Base-by-base conservation (phyloP, 768 basidiomycete species). In the Arthromyces matolae region DNA sequence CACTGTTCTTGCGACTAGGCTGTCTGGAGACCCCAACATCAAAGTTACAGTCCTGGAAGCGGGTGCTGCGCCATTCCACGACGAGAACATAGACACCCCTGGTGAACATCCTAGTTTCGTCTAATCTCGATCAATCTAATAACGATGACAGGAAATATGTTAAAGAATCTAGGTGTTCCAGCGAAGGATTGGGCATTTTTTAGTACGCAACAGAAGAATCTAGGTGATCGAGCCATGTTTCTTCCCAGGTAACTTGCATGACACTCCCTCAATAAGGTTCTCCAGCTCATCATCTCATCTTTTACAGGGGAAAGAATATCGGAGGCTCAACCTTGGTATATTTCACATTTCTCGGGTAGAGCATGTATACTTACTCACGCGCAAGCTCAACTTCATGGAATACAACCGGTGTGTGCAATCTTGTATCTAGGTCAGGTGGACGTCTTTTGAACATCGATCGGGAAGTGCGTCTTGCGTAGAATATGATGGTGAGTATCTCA, bases 171-270 rank as follows among this genome's bases (percentile, higher is more conserved):
- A 1, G 42, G 42, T 1, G 13, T 10, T 8, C 42, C 42, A 1
- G 7, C 2, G 14, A 44, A 44, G 32, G 42, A 44, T 16, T 44
- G 42, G 42, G 14, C 31, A 4, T 44, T 44, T 14, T 44, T 44
- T 13, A 33, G 31, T 7, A 22, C 32, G 6, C 31, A 20, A 1
- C 42, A 44, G 20, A 34, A n/a, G 14, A 16, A 34, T 16, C 32
- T 44, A 3, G 31, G 31, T 23, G 23, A 19, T 24, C 42, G 32
- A 3, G 3, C 23, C 18, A 5, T 44, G n/a, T 44, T 22, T 16
- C 42, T 44, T 20, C 31, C 42, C 0, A 23, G 42, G 32, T 24
- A 23, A 9, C 13, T 18, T 36, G 5, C 20, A 33, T n/a, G 24
- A 7, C 35, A 16, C 9, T 36, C 35, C 5, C 16, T 9, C 3